Percentiles rank a stretch among this genome's conserved stretches.
phyloP scores from a whole-genome alignment of 345 rosid species.

The Gossypium rotundifolium region DNA sequence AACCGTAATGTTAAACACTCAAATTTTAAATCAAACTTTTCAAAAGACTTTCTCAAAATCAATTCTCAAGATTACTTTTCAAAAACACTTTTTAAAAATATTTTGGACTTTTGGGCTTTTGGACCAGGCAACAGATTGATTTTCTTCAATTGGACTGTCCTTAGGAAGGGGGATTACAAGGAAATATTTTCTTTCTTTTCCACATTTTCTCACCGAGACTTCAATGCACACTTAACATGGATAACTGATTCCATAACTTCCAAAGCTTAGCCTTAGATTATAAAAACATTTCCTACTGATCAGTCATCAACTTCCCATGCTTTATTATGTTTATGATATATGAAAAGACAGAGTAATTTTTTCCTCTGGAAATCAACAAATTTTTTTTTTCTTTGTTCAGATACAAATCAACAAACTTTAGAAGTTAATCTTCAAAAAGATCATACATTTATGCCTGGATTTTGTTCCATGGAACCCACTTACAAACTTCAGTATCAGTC shows the following conservation, averaged over 20 bases:
- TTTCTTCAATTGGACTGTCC: too few species aligned
- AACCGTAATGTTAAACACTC: too few species aligned
- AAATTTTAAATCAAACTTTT: too few species aligned
- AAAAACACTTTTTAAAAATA: too few species aligned
- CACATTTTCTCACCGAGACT: too few species aligned
- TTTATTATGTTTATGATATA: constrained; percentile 1
- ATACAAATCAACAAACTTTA: background rate
- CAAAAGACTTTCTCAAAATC: too few species aligned
- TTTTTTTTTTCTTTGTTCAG: too few species aligned
- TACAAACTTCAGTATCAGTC: constrained; percentile 23
- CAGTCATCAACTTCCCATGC: background rate
- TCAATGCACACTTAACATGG: background rate
- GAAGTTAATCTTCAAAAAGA: background rate
- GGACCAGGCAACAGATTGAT: too few species aligned
- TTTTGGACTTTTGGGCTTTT: too few species aligned
- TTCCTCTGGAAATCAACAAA: background rate
- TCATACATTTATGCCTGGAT: background rate
- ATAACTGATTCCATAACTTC: background rate
- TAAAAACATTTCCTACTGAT: background rate
- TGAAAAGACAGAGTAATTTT: background rate
- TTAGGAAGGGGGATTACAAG: too few species aligned
- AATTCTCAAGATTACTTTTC: too few species aligned
- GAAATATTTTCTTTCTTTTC: too few species aligned
- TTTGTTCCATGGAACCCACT: background rate
- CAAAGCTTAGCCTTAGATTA: background rate